Percentiles rank a stretch among this genome's conserved stretches.
Evolutionary conservation across 108 stramenopile species (phyloP).

Genomic region (Conticribra weissflogii): DNA sequence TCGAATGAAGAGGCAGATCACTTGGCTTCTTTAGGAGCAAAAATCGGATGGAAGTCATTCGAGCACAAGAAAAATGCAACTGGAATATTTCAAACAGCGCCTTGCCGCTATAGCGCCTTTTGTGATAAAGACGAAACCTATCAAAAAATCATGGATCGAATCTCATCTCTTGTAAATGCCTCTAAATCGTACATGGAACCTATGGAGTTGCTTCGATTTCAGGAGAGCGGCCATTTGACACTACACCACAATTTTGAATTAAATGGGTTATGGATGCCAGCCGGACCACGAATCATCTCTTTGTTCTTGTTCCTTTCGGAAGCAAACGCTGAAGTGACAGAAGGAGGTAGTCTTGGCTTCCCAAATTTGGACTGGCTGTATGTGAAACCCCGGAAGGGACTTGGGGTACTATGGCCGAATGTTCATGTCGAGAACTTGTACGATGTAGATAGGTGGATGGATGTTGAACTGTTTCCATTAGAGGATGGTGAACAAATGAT

Average conservation of each 20-base stretch:
- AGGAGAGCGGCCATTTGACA: not conserved
- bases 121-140: constrained; percentile 26
- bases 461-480: constrained; percentile 32
- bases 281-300: constrained; percentile 51
- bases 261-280: constrained; percentile 46
- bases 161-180: constrained; percentile 30
- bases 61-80: not conserved
- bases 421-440: constrained; percentile 29
- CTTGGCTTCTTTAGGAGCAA: constrained; percentile 17
- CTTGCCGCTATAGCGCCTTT: constrained; percentile 9
- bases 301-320: constrained; percentile 47
- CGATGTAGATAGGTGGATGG: constrained; percentile 30
- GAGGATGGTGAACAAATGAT: constrained; percentile 8
- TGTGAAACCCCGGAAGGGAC: constrained; percentile 40
- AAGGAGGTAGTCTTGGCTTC: constrained; percentile 52
- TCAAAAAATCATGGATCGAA: constrained; percentile 34
- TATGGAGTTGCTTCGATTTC: constrained; percentile 30
- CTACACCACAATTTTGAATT: constrained; percentile 43
- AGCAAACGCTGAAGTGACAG: constrained; percentile 1
- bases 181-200: constrained; percentile 39
- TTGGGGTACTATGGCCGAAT: constrained; percentile 43
- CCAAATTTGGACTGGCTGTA: constrained; percentile 53
- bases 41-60: constrained; percentile 13
- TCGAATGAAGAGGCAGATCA: constrained; percentile 31
- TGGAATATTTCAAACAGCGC: not conserved